phyloP scores from a whole-genome alignment of 1,139 yeast genomes.

The Nakaseomyces delphensis region DNA sequence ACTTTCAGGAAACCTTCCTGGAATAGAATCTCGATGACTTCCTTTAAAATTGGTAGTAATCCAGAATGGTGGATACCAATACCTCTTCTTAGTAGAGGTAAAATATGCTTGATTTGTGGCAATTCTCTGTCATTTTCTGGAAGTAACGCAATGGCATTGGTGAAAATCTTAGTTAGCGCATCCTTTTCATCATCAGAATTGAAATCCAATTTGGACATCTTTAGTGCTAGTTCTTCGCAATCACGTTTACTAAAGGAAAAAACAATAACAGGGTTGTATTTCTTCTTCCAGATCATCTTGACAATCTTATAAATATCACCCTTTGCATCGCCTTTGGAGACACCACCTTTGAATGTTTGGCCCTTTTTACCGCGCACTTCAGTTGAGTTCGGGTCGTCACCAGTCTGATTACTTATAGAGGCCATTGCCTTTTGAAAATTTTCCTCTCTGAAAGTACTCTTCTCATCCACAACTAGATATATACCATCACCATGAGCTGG shows the following conservation, averaged over 20 bases:
- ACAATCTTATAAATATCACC: conserved; percentile 95
- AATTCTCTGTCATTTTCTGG: conserved; percentile 87
- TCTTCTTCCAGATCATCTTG: conserved; percentile 92
- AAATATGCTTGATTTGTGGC: conserved; percentile 86
- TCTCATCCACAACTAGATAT: conserved; percentile 94
- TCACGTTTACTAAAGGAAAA: conserved; percentile 95
- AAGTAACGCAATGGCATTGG: conserved; percentile 75
- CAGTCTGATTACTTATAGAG: conserved; percentile 69
- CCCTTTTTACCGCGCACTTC: conserved; percentile 64
- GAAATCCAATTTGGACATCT: conserved; percentile 91
- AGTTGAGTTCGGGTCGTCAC: conserved; percentile 69
- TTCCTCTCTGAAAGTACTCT: conserved; percentile 91
- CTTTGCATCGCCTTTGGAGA: conserved; percentile 58
- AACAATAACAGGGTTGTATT: conserved; percentile 95
- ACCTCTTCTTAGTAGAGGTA: conserved; percentile 85
- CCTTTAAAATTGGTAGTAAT: conserved; percentile 85
- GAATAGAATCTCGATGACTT: conserved; percentile 90
- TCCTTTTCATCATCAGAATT: conserved; percentile 88
- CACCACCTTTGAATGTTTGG: conserved; percentile 81
- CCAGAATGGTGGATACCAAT: conserved; percentile 99
- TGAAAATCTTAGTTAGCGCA: conserved; percentile 77
- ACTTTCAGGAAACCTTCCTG: conserved; percentile 95
- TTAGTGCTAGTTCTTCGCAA: conserved; percentile 87
- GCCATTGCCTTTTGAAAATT: conserved; percentile 98
- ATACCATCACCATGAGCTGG: conserved; percentile 98